These are phyloP conservation scores for Eucommia ulmoides DNA, from an alignment of 257 asterid genomes.

Conservation along the genomic window DNA sequence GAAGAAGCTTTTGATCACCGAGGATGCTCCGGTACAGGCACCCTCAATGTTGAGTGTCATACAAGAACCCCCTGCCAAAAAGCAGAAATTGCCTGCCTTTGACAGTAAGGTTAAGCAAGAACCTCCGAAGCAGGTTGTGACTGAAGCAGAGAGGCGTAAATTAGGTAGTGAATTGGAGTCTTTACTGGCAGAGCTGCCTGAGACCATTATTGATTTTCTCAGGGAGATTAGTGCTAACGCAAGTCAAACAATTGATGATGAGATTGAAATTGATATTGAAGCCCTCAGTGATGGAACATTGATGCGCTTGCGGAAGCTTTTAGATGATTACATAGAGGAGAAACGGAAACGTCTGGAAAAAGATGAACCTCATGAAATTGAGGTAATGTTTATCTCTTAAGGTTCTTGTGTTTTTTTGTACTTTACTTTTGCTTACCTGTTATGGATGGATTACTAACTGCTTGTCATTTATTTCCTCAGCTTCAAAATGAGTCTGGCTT, in stretches of 20 bases:
- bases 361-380: constrained; percentile 29
- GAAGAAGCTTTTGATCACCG: constrained; percentile 37
- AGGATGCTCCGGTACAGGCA: constrained; percentile 27
- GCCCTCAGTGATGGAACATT: constrained; percentile 50
- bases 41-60: too few relatives aligned
- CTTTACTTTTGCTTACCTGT: too few relatives aligned
- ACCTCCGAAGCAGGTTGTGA: constrained; percentile 38
- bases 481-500: constrained; percentile 44
- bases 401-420: too few relatives aligned
- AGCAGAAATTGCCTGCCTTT: constrained; percentile 28
- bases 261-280: constrained; percentile 87
- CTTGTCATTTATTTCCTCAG: constrained; percentile 19
- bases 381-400: constrained; percentile 31
- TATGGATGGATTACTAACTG: neutral
- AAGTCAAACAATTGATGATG: constrained; percentile 54
- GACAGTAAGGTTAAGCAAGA: constrained; percentile 40
- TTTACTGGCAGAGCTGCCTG: constrained; percentile 57
- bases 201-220: constrained; percentile 51
- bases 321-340: constrained; percentile 43
- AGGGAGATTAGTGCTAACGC: constrained; percentile 37
- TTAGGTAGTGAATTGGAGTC: constrained; percentile 52
- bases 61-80: constrained; percentile 47
- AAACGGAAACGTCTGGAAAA: constrained; percentile 37
- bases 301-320: constrained; percentile 51
- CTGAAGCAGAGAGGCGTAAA: constrained; percentile 49